A percentile compares a stretch with the other conserved stretches of the same genome.
These are phyloP conservation scores for Jacaranda copaia DNA, from an alignment of 257 asterid species.

Conservation along the genomic window DNA sequence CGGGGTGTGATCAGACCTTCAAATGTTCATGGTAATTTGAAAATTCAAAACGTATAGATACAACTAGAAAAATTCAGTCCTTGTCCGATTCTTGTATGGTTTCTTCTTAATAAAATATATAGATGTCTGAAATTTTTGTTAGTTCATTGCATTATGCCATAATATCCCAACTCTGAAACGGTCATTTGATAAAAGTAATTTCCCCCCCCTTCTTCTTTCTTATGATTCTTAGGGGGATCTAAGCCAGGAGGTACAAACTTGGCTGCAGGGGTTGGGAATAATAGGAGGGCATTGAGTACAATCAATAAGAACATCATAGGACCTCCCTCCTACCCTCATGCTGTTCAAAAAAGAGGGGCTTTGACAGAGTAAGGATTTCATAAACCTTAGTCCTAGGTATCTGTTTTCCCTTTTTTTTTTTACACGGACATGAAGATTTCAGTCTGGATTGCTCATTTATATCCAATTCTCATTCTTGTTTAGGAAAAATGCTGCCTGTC, in stretches of 20 bases:
- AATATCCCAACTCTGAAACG: neutral
- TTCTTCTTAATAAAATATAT: neutral
- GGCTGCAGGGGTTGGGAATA: constrained; percentile 42
- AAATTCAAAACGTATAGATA: constrained; percentile 26
- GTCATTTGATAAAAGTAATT: neutral
- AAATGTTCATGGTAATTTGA: constrained; percentile 62
- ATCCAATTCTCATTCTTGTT: constrained; percentile 31
- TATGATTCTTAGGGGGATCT: constrained; percentile 45
- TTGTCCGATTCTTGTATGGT: constrained; percentile 4
- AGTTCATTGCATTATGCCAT: neutral
- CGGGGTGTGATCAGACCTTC: constrained; percentile 58
- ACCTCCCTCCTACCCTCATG: constrained; percentile 61
- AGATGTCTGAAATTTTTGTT: constrained; percentile 9
- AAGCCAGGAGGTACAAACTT: constrained; percentile 45
- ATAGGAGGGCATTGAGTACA: constrained; percentile 79
- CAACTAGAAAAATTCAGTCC: neutral
- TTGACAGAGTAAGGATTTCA: constrained; percentile 55
- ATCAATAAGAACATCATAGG: constrained; percentile 65
- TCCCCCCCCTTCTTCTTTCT: too few species aligned
- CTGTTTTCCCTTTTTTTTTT: neutral
- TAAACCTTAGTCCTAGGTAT: too few species aligned
- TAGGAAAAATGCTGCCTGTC: constrained; percentile 54
- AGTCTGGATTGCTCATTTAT: neutral
- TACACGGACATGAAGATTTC: neutral
- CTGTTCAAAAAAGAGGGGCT: constrained; percentile 71